Evolutionary conservation across 441 rosid species (phyloP).

Genomic region (Bruguiera hainesii): DNA sequence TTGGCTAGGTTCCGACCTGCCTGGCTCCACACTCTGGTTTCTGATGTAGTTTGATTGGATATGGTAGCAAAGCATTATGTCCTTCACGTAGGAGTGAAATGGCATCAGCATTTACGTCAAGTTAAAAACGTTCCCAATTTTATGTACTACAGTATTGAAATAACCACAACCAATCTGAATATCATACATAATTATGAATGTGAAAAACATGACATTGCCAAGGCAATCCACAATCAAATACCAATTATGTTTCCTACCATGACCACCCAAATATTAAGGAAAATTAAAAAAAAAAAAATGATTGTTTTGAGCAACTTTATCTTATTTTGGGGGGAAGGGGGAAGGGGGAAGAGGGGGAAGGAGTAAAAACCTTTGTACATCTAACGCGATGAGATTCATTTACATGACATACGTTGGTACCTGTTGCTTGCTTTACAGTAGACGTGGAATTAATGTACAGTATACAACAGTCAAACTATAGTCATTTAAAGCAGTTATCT

Average conservation of each 20-base stretch:
- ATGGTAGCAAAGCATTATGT: too few species aligned
- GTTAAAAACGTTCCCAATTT: too few species aligned
- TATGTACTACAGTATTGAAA: background rate
- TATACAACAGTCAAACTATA: background rate
- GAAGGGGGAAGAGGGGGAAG: too few species aligned
- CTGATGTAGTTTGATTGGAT: too few species aligned
- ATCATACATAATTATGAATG: background rate
- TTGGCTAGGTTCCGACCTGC: too few species aligned
- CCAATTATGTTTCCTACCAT: background rate
- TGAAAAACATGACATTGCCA: background rate
- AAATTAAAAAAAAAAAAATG: background rate
- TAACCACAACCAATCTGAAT: background rate
- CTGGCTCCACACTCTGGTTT: too few species aligned
- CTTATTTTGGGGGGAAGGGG: background rate
- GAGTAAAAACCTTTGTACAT: background rate
- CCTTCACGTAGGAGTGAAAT: too few species aligned
- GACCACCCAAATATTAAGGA: background rate
- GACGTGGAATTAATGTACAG: background rate
- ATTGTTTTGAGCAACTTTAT: background rate
- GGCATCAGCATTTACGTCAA: too few species aligned
- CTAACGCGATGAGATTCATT: background rate
- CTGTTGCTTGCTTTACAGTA: background rate
- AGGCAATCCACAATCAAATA: background rate
- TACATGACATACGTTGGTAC: background rate
- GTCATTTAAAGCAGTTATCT: conserved; percentile 25